These are phyloP conservation scores for Hyphodiscus hymeniophilus DNA, from an alignment of 495 filamentous ascomycete species.

Conservation along the genomic window DNA sequence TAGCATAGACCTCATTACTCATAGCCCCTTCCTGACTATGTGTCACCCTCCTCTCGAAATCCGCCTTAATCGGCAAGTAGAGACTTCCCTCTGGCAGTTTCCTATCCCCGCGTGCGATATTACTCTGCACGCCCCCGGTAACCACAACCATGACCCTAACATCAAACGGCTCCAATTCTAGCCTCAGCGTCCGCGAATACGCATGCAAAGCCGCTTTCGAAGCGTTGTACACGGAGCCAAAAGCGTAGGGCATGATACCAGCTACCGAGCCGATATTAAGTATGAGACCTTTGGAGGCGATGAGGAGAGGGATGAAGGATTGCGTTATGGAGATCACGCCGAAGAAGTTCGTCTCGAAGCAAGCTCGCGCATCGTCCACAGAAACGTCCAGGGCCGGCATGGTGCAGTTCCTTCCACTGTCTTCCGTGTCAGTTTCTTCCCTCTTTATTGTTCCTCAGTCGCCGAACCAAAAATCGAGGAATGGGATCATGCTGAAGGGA, in stretches of 20 bases:
- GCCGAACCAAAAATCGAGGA: no score
- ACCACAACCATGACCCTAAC: constrained; percentile 49
- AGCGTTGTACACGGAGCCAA: constrained; percentile 17
- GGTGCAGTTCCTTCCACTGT: constrained; percentile 10
- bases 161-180: constrained; percentile 25
- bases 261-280: constrained; percentile 43
- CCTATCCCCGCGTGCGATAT: constrained; percentile 45
- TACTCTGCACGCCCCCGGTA: constrained; percentile 45
- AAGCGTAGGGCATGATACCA: constrained; percentile 22
- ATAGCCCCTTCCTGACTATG: constrained; percentile 52
- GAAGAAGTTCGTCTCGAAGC: constrained; percentile 3
- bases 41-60: constrained; percentile 42
- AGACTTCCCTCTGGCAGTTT: constrained; percentile 37
- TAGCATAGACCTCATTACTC: constrained; percentile 44
- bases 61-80: constrained; percentile 42
- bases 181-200: constrained; percentile 14
- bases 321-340: constrained; percentile 41
- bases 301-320: constrained; percentile 44
- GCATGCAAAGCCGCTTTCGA: constrained; percentile 16
- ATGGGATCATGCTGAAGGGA: neutral
- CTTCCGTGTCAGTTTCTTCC: neutral
- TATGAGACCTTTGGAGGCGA: constrained; percentile 35
- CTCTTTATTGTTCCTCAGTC: no score
- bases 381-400: constrained; percentile 36
- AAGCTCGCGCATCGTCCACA: constrained; percentile 13